phyloP scores from a whole-genome alignment of 2,329 filamentous ascomycete species.

The Diaporthe eres region DNA sequence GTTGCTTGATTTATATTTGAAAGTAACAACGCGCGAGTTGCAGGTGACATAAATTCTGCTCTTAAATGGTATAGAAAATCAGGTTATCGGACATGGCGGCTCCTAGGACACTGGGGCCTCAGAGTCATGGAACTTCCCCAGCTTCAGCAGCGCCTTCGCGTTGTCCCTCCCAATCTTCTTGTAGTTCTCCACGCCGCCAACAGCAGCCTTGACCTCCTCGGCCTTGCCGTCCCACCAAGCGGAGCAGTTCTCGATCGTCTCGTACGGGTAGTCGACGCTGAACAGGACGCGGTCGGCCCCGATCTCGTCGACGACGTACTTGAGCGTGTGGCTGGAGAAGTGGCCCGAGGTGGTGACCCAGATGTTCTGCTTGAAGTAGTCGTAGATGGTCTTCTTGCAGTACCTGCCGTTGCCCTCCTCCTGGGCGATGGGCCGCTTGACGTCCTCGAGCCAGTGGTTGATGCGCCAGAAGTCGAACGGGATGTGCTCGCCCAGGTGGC shows the following conservation, averaged over 20 bases:
- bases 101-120: conserved; percentile 31
- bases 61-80: neutral
- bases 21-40: no score
- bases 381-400: conserved; percentile 63
- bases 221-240: conserved; percentile 57
- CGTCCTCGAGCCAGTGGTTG: conserved; percentile 69
- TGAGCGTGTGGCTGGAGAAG: conserved; percentile 66
- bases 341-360: conserved; percentile 71
- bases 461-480: conserved; percentile 65
- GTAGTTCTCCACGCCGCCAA: conserved; percentile 48
- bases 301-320: conserved; percentile 64
- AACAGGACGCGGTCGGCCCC: conserved; percentile 66
- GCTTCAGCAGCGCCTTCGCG: conserved; percentile 58
- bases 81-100: no score
- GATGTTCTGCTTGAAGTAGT: conserved; percentile 69
- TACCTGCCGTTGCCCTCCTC: conserved; percentile 64
- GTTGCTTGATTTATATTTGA: no score
- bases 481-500: conserved; percentile 64
- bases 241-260: conserved; percentile 59
- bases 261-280: conserved; percentile 67
- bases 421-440: conserved; percentile 45
- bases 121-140: conserved; percentile 47
- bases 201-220: conserved; percentile 43
- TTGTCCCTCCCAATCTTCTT: conserved; percentile 60
- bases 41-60: no score